These are phyloP conservation scores for Apophysomyces trapeziformis DNA, from an alignment of 371 early-diverging fungal genomes.

Conservation along the genomic window DNA sequence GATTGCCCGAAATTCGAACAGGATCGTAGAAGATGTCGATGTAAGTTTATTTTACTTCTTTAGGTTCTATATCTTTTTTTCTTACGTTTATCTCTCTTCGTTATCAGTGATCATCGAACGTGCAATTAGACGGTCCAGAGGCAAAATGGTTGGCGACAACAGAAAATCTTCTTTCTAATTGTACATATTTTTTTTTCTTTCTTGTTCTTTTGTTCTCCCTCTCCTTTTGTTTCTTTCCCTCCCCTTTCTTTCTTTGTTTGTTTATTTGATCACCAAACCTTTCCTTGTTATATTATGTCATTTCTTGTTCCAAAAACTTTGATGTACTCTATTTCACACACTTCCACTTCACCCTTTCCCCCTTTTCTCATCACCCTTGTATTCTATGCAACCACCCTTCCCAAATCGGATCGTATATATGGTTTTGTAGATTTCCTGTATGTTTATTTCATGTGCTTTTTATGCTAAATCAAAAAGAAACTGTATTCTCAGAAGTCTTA, in stretches of 20 bases:
- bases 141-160: neutral
- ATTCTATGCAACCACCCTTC: conserved; percentile 5
- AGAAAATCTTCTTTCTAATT: neutral
- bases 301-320: conserved; percentile 2
- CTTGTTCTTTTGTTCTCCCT: neutral
- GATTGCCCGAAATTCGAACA: conserved; percentile 45
- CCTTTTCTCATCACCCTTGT: conserved; percentile 6
- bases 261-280: neutral
- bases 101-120: conserved; percentile 11
- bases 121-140: conserved; percentile 6
- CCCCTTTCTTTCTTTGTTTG: conserved; percentile 10
- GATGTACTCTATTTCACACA: conserved; percentile 9
- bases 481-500: neutral
- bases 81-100: neutral
- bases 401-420: conserved; percentile 11
- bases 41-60: conserved; percentile 19
- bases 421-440: conserved; percentile 6
- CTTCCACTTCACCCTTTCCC: neutral
- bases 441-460: conserved; percentile 10
- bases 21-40: conserved; percentile 37
- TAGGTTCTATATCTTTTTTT: neutral
- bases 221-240: conserved; percentile 2
- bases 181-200: neutral
- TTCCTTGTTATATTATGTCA: conserved; percentile 17
- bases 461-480: conserved; percentile 4